Conservation (phyloP, 495 filamentous ascomycete species). For the Astrothelium macrocarpum region DNA sequence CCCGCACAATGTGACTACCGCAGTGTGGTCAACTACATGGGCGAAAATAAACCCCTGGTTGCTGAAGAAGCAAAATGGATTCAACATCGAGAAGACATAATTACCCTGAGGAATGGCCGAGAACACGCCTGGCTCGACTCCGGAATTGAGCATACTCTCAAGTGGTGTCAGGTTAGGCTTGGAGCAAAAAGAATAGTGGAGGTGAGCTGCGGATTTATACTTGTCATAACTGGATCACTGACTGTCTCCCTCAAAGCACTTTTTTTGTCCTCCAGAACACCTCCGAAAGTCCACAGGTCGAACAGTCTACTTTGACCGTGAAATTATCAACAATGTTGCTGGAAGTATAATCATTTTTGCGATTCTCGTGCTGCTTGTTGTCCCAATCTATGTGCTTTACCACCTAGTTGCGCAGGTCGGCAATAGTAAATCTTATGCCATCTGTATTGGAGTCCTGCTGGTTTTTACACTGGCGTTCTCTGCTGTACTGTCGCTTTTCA, state of each 20-base stretch:
- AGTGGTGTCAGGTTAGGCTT: background rate
- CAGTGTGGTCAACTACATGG: slow-evolving; percentile 20
- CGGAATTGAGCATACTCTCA: slow-evolving; percentile 14
- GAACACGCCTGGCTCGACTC: slow-evolving; percentile 23
- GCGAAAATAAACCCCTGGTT: slow-evolving; percentile 13
- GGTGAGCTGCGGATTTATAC: slow-evolving; percentile 9
- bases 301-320: slow-evolving; percentile 9
- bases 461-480: slow-evolving; percentile 29
- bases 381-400: slow-evolving; percentile 24
- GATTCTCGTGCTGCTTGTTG: slow-evolving; percentile 19
- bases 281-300: background rate
- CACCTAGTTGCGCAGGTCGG: slow-evolving; percentile 12
- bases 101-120: slow-evolving; percentile 20
- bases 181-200: slow-evolving; percentile 2
- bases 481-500: slow-evolving; percentile 23
- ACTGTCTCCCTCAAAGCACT: slow-evolving; percentile 7
- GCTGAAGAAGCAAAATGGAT: slow-evolving; percentile 14
- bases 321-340: slow-evolving; percentile 14
- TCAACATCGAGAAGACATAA: slow-evolving; percentile 21
- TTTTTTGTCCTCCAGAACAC: slow-evolving; percentile 13
- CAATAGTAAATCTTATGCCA: background rate
- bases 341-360: slow-evolving; percentile 19
- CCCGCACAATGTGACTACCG: slow-evolving; percentile 16
- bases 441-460: slow-evolving; percentile 23
- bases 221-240: background rate